Evolutionary conservation across 768 basidiomycete genomes (phyloP), one percentile per base, ranked within the genome.

Genomic region (Trametes maxima): DNA sequence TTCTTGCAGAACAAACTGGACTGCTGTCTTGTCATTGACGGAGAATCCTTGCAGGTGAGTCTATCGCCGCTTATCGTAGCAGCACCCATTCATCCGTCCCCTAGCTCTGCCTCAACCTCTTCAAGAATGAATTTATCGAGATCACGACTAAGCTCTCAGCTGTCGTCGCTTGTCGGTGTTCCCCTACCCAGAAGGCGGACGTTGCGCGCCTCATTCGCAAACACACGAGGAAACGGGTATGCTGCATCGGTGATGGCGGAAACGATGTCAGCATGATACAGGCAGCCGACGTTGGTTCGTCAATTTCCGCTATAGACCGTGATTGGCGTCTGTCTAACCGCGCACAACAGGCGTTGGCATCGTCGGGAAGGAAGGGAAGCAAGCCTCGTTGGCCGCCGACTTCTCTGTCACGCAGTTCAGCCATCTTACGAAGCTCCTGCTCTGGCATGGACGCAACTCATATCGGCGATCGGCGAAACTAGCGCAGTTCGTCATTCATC

Each of bases 251-350:
- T 2, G 97, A 99, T 76, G 97, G 97, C 36, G 97, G 97, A 4
- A 99, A 99, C 73, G 97, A 99, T 72, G 97, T 99, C 64, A 94
- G 92, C 73, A 99, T 99, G 97, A 99, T 99, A 63, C 97, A 98
- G 70, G 97, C 97, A 1, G 97, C 97, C 2, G 94, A 98, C 69
- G 95, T 99, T 60, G 96, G 95, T 94, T 49, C 72, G 94, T 86
- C 5, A 35, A 35, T 35, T 12, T 44, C 47, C 22, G 45, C 24
- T 19, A 33, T 1, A 42, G 5, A n/a, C 21, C 11, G 19, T 50
- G 16, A 24, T 24, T 10, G 1, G 33, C 42, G 19, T 21, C 22
- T 1, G 45, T 16, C 74, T 45, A 57, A 21, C 35, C 33, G 8
- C 6, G 1, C 21, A 54, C 11, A 17, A 6, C 54, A 95, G 94